phyloP scores from a whole-genome alignment of 2,329 filamentous ascomycete genomes.

The Aspergillus sp. region DNA sequence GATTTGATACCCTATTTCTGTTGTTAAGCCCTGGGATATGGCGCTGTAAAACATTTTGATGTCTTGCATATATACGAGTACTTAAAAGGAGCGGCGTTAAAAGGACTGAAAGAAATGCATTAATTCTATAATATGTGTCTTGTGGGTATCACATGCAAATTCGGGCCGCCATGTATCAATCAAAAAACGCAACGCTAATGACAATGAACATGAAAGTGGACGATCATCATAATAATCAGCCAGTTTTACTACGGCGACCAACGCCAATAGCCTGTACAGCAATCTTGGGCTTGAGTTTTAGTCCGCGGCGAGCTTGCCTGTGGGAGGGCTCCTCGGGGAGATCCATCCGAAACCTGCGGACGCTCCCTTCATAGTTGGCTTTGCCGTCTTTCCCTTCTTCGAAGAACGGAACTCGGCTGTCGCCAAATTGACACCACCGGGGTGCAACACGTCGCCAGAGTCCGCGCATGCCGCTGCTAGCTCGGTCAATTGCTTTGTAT shows the following conservation, averaged over 20 bases:
- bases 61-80: background rate
- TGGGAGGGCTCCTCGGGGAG: conserved; percentile 33
- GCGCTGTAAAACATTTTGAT: background rate
- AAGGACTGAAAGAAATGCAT: background rate
- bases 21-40: background rate
- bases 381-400: conserved; percentile 39
- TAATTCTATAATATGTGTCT: conserved; percentile 2
- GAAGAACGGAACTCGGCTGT: conserved; percentile 41
- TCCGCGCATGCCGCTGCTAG: conserved; percentile 42
- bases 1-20: background rate
- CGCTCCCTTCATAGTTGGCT: conserved; percentile 43
- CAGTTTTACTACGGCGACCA: background rate
- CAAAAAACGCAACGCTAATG: conserved; percentile 2
- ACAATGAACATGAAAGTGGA: background rate
- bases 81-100: background rate
- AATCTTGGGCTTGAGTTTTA: conserved; percentile 18
- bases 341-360: conserved; percentile 48
- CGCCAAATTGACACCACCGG: conserved; percentile 37
- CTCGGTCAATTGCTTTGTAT: conserved; percentile 56
- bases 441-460: conserved; percentile 44
- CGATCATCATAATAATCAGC: background rate
- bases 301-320: background rate
- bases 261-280: conserved; percentile 5
- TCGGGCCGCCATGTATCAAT: background rate
- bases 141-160: conserved; percentile 10